A percentile compares a stretch with the other conserved stretches of the same genome.
These are phyloP conservation scores for Astrothelium subdiscretum DNA, from an alignment of 495 filamentous ascomycete genomes.

Conservation along the genomic window DNA sequence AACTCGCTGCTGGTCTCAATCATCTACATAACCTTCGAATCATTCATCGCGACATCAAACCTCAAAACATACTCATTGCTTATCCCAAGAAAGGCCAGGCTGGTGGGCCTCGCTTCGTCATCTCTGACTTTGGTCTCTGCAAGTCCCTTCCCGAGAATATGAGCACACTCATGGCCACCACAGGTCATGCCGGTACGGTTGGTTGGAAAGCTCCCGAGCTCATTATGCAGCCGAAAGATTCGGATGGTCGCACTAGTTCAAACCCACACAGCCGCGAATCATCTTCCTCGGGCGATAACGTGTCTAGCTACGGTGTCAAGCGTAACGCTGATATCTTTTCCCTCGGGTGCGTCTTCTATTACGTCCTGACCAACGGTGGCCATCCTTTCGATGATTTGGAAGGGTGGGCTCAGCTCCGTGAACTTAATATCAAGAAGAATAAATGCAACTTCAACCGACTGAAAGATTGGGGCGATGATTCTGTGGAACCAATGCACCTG, in stretches of 20 bases:
- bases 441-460: constrained; percentile 61
- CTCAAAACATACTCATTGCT: constrained; percentile 85
- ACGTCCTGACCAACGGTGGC: constrained; percentile 78
- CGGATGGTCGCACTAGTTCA: constrained; percentile 29
- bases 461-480: constrained; percentile 62
- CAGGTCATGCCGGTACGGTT: constrained; percentile 83
- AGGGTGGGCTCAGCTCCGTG: constrained; percentile 67
- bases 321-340: constrained; percentile 95
- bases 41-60: constrained; percentile 93
- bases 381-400: constrained; percentile 93
- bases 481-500: constrained; percentile 75
- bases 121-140: constrained; percentile 95
- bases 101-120: constrained; percentile 63
- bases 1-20: constrained; percentile 75
- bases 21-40: constrained; percentile 88
- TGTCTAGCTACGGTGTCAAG: constrained; percentile 64
- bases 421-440: constrained; percentile 90
- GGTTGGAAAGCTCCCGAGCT: constrained; percentile 96
- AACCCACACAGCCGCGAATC: constrained; percentile 20
- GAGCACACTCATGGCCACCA: constrained; percentile 88
- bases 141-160: constrained; percentile 96
- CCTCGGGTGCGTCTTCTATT: constrained; percentile 90
- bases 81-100: constrained; percentile 34
- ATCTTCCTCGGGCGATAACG: constrained; percentile 21
- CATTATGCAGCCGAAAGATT: constrained; percentile 60